Evolutionary conservation across 129 eudicot genomes (phyloP).

Genomic region (Tagetes erecta): DNA sequence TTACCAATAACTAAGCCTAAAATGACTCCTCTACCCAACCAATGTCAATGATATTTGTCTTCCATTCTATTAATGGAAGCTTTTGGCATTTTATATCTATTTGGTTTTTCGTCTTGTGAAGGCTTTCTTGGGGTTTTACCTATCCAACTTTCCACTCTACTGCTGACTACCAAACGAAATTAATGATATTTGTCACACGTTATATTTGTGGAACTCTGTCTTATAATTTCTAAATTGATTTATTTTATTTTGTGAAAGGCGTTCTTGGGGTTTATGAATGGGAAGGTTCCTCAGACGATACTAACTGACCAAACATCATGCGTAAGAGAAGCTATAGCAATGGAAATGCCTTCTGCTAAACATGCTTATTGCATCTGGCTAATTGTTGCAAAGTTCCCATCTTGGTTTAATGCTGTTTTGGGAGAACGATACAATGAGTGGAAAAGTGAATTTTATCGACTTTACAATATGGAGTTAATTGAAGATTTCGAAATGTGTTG

Average conservation of each 20-base stretch:
- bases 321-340: conserved; percentile 85
- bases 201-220: conserved; percentile 1
- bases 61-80: background rate
- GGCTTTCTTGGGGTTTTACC: background rate
- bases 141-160: background rate
- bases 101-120: background rate
- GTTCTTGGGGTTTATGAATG: conserved; percentile 84
- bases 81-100: background rate
- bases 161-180: background rate
- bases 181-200: background rate
- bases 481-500: conserved; percentile 96
- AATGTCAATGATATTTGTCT: background rate
- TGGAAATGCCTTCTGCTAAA: conserved; percentile 93
- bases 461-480: conserved; percentile 73
- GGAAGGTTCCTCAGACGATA: conserved; percentile 89
- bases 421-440: conserved; percentile 96
- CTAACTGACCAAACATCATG: conserved; percentile 91
- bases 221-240: conserved; percentile 6
- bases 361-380: conserved; percentile 99
- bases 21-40: background rate
- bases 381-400: conserved; percentile 88
- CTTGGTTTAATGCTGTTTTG: conserved; percentile 94
- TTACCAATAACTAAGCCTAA: background rate
- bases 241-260: conserved; percentile 46
- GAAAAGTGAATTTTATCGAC: conserved; percentile 92